phyloP scores from a whole-genome alignment of 139 green algal genomes.

The Chlamydomonas incerta region DNA sequence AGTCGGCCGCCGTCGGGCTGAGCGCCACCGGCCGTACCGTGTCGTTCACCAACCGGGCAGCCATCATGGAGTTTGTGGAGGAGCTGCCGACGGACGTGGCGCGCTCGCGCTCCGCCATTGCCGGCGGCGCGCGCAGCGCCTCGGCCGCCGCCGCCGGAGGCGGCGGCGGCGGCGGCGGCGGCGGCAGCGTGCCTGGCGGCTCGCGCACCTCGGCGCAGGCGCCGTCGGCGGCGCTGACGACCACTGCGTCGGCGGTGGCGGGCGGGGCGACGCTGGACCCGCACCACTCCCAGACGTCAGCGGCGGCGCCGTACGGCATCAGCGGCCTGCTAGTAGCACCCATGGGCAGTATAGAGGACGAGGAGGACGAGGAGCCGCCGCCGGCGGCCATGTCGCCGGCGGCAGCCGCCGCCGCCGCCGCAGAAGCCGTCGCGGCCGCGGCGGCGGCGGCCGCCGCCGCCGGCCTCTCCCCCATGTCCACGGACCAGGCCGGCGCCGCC shows the following conservation, averaged over 20 bases:
- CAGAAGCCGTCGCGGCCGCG: background rate
- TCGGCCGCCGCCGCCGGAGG: background rate
- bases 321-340: background rate
- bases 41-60: conserved; percentile 1
- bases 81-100: background rate
- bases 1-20: background rate
- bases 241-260: background rate
- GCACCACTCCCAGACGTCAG: background rate
- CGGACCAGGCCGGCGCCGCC: no score
- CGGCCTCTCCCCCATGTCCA: no score
- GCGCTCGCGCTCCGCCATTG: background rate
- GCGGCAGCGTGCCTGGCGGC: no score
- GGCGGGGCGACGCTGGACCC: background rate
- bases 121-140: background rate
- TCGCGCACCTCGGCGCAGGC: no score
- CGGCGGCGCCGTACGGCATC: conserved; percentile 15
- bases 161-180: no score
- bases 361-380: background rate
- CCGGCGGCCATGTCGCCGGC: background rate
- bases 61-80: conserved; percentile 40
- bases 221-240: background rate
- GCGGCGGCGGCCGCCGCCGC: no score
- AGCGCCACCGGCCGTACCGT: background rate
- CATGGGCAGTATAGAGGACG: conserved; percentile 19
- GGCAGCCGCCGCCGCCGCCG: no score